phyloP scores from a whole-genome alignment of 345 rosid species.

The Corymbia maculata region DNA sequence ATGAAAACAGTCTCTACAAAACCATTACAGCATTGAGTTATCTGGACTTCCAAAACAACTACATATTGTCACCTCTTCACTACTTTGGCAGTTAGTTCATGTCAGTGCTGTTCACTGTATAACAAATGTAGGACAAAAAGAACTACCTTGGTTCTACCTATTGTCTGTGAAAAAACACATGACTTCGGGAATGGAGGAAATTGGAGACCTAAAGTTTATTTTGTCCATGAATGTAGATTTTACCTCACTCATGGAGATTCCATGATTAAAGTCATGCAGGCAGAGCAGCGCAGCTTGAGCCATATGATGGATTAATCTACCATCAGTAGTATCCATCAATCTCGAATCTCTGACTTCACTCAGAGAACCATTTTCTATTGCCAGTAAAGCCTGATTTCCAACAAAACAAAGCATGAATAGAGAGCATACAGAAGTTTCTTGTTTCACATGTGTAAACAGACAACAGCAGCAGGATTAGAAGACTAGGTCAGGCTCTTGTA shows the following conservation, averaged over 20 bases:
- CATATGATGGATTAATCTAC: constrained; percentile 8
- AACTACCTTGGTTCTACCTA: neutral
- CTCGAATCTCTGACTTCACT: constrained; percentile 20
- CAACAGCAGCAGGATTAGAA: neutral
- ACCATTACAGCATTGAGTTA: neutral
- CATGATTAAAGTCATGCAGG: constrained; percentile 4
- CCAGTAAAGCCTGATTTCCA: constrained; percentile 24
- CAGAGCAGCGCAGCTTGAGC: constrained; percentile 35
- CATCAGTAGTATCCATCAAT: constrained; percentile 8
- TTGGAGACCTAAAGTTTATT: neutral
- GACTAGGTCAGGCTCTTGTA: neutral
- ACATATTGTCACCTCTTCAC: neutral
- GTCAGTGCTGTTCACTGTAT: neutral
- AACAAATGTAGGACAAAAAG: neutral
- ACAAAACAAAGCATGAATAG: neutral
- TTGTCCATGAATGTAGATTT: neutral
- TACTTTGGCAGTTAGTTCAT: neutral
- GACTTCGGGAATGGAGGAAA: neutral
- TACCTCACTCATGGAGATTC: constrained; percentile 28
- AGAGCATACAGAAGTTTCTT: neutral
- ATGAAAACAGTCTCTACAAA: neutral
- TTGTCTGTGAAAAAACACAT: neutral
- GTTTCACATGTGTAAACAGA: neutral
- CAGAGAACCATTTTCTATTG: constrained; percentile 7
- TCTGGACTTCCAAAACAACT: neutral